Base-by-base conservation (phyloP, 2,329 filamentous ascomycete species). In the Elsinoe fawcettii region DNA sequence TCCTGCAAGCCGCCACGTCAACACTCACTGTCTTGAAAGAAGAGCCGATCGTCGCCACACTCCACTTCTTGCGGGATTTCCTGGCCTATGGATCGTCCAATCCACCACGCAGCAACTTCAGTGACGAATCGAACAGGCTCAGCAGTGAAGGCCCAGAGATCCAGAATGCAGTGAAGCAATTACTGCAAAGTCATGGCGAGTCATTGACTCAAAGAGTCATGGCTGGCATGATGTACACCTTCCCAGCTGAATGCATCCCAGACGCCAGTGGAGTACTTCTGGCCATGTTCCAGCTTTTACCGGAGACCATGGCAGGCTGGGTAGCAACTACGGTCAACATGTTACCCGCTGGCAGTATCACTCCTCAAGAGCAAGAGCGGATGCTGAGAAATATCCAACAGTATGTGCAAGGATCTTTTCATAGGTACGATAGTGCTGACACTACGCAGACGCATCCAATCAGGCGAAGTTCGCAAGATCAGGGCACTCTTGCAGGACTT, bases 221-320 rank as follows among this genome's bases (percentile, higher is more conserved):
- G 75, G 93, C 91, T 1, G 93, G 93, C 60, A 95, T 99, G 91
- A 97, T 99, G 92, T 96, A 96, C 70, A 95, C 87, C 0, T 99
- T 99, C 74, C 95, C 93, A 0, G 83, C 88, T 43, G 93, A 97
- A 70, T 96, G 91, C 73, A 95, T 97, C 67, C 86, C 91, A 0
- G 93, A 99, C 68, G 91, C 90, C 14, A 96, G 90, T 51, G 91
- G 90, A 3, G 89, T 96, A n/a, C 75, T 99, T 55, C 82, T 99
- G 60, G 85, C 86, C 2, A 78, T 97, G 62, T 96, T 99, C 68
- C 87, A 96, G 70, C 76, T 97, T 39, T 77, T 95, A 67, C 93
- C 93, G 0, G 77, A 82, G 56, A 81, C 93, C 67, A 89, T 90
- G 12, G 84, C 87, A 1, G 71, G 77, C 5, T 97, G 93, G 91